Evolutionary conservation across 345 rosid species (phyloP).

Genomic region (Physaria fendleri): DNA sequence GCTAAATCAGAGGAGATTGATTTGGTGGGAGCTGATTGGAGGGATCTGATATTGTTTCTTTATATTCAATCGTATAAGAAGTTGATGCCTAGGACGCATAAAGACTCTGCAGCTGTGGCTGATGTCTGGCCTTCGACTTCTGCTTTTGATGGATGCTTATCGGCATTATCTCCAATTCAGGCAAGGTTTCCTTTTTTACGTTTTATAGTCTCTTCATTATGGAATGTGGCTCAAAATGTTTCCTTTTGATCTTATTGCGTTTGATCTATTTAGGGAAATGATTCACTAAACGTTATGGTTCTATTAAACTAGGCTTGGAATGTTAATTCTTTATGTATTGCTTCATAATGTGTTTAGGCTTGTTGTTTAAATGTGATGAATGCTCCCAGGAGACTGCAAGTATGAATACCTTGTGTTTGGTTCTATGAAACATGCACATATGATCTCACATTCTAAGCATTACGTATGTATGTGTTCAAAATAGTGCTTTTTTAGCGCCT

Average conservation of each 20-base stretch:
- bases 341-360: not conserved
- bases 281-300: not conserved
- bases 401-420: not conserved
- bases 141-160: constrained; percentile 91
- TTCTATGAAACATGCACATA: not conserved
- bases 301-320: not conserved
- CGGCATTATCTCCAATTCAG: constrained; percentile 95
- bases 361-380: not conserved
- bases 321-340: not conserved
- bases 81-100: constrained; percentile 78
- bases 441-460: not conserved
- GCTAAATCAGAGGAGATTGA: constrained; percentile 50
- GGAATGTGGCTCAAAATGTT: constrained; percentile 4
- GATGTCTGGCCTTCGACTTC: constrained; percentile 99
- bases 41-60: constrained; percentile 78
- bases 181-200: constrained; percentile 29
- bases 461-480: not conserved
- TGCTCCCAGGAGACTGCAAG: not conserved
- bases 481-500: not conserved
- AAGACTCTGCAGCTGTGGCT: constrained; percentile 85
- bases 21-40: constrained; percentile 61
- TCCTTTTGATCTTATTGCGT: not conserved
- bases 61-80: constrained; percentile 94
- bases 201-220: not conserved
- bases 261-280: not conserved